Base-by-base conservation (phyloP, 2,329 filamentous ascomycete species). In the Exserohilum rostratum region DNA sequence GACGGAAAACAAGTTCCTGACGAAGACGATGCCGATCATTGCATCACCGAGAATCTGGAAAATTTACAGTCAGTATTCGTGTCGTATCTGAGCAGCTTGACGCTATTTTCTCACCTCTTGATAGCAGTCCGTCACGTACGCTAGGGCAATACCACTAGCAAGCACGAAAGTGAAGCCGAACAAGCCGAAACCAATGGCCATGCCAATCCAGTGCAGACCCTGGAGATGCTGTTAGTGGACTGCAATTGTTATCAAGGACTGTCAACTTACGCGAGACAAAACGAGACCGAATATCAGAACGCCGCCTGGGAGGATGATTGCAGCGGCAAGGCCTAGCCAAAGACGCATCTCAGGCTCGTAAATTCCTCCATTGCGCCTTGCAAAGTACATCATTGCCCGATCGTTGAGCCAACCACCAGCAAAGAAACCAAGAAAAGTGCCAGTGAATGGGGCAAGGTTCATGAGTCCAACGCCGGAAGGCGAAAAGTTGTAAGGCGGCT, bases 281-380 rank as follows among this genome's bases (percentile, higher is more conserved):
- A 61, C 62, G 39, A 72, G 64, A 15, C 76, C 78, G 55, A 77
- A 80, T 69, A 77, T 63, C 54, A 80, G 69, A 47, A 78, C 46
- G 38, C 74, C 66, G 48, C 58, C 55, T 46, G 72, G 68, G 57
- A 76, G 40, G 61, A 74, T 49, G 48, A 67, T 45, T 40, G 73
- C 55, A 38, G 76, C 63, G 34, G 67, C 63, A 43, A 77, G 60
- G 49, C 72, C 67, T 27, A 77, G 53, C 73, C 74, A 78, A 5
- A 81, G 70, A 5, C 78, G 70, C 68, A 77, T 77, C 53, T 81
- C 78, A 0, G 78, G 79, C 42, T 81, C 78, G 47, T 75, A 78
- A 5, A 79, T 69, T 1, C 78, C 78, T 1, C 64, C 61, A 42
- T 77, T 77, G 7, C 73, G 61, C 22, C 66, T 68, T 0, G 78